Evolutionary conservation across 2,329 filamentous ascomycete genomes (phyloP), one percentile per base, ranked within the genome.

Genomic region (Colletotrichum australisinense): DNA sequence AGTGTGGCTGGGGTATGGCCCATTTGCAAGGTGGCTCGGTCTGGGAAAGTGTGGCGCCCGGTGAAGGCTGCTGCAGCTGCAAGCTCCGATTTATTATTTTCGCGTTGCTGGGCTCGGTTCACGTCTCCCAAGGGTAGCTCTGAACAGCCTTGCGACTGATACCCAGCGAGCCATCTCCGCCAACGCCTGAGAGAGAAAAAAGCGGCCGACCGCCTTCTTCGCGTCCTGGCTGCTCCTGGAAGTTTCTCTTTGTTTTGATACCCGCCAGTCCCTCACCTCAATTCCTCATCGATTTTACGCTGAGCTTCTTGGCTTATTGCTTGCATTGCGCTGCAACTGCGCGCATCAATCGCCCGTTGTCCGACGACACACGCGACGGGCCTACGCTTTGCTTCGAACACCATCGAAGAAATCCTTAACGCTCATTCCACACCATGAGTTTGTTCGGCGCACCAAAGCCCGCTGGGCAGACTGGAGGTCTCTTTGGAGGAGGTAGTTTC

Each of bases 361-460:
- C 46, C 14, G 26, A 24, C 63, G 57, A 56, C 14, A 55, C 57
- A 42, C 26, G 19, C 22, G 30, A 22, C 24, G 26, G 28, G 60
- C 28, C 56, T 42, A 30, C 56, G 30, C 22, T n/a, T 11, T 24
- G n/a, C 52, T 4, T 5, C 28, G 5, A n/a, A 26, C 11, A 35
- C 52, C 67, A 67, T 46, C 59, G 11, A 68, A 72, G 60, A 30
- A 56, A 57, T 16, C 1, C 6, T 30, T 32, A 38, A 11, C 19
- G 14, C 60, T 73, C 73, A 46, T 67, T 83, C 81, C 82, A 82
- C 82, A 68, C 76, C 14, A 71, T 75, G 75, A 75, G 75, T 55
- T 30, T 85, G n/a, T 86, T 86, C 75, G 83, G 82, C 32, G 81
- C 83, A 73, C 46, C 82, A n/a, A 84, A 83, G 77, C 77, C 81